Evolutionary conservation across 257 asterid genomes (phyloP), one percentile per base, ranked within the genome.

Genomic region (Primulina huaijiensis): DNA sequence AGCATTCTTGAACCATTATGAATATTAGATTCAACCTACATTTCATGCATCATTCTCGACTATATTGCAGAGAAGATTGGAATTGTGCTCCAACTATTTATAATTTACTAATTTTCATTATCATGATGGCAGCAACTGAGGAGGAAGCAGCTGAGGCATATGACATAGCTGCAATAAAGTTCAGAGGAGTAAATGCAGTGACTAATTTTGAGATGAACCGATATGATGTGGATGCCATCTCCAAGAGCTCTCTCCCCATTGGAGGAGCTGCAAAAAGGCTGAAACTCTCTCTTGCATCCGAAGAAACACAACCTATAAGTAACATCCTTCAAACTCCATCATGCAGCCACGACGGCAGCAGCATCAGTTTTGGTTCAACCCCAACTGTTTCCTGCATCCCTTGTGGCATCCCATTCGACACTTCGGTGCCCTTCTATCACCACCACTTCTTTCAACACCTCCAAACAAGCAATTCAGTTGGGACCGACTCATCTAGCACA

Each of bases 131-230:
- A 93, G 97, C 97, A 9, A 91, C 99, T 0, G 97, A 94, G 81
- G 97, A 91, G 88, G 99, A 91, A 86, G 97, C 99, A 4, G 99
- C 99, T 0, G 99, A 94, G 77, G 97, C 97, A 0, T 93, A 93
- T 61, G 99, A 93, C 86, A 90, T 93, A 20, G 99, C 97, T 2
- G 97, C 99, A 4, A 93, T 93, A 69, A 93, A 90, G 78, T 90
- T 93, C 82, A 69, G 99, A 70, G 99, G 99, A 33, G 7, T 77
- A 40, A 89, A 89, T 29, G 97, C 97, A 0, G 97, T 93, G 33
- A 93, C 99, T 33, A 93, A 93, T 65, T 93, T 93, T 1, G 99
- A 90, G 83, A 90, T 90, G 96, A 89, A 31, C 71, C 95, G 99
- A 0, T 93, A 94, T 4, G 96, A 94, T 7, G 92, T 94, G 0